Conservation (phyloP, 2,329 filamentous ascomycete species). For the Uncinocarpus reesii region DNA sequence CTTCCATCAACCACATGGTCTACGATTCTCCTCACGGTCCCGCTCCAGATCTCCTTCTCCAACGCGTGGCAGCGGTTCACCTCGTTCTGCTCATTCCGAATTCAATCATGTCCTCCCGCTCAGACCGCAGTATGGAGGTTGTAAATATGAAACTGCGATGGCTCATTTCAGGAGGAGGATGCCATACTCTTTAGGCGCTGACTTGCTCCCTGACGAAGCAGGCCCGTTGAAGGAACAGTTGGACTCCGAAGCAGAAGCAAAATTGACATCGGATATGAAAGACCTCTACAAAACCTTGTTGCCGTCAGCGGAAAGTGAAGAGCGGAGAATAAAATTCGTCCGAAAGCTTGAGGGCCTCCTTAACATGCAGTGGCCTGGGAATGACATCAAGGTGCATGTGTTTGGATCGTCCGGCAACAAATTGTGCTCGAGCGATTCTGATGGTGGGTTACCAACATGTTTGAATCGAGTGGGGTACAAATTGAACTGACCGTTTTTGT, state of each 20-base stretch:
- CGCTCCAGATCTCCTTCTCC: conserved; percentile 69
- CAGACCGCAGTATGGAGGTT: conserved; percentile 57
- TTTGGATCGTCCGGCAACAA: conserved; percentile 98
- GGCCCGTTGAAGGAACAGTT: conserved; percentile 61
- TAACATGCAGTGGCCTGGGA: conserved; percentile 82
- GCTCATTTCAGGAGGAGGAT: conserved; percentile 75
- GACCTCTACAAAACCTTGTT: conserved; percentile 76
- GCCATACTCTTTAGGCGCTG: conserved; percentile 80
- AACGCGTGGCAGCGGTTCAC: conserved; percentile 66
- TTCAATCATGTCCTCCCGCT: conserved; percentile 63
- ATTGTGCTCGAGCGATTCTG: conserved; percentile 88
- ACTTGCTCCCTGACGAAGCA: conserved; percentile 60
- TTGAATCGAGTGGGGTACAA: neutral
- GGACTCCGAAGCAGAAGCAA: conserved; percentile 60
- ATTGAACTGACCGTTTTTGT: conserved; percentile 21
- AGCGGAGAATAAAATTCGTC: conserved; percentile 65
- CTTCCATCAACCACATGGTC: conserved; percentile 74
- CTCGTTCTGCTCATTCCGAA: conserved; percentile 82
- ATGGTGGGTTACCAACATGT: conserved; percentile 51
- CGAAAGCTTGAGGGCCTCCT: conserved; percentile 78
- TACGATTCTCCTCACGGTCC: conserved; percentile 51
- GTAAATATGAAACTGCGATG: conserved; percentile 81
- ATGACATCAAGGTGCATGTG: conserved; percentile 78
- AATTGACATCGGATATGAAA: conserved; percentile 70
- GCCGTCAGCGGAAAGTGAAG: conserved; percentile 68